A percentile compares a stretch with the other conserved stretches of the same genome.
Conservation (phyloP, 306 rosid species). For the Trifolium pratense region DNA sequence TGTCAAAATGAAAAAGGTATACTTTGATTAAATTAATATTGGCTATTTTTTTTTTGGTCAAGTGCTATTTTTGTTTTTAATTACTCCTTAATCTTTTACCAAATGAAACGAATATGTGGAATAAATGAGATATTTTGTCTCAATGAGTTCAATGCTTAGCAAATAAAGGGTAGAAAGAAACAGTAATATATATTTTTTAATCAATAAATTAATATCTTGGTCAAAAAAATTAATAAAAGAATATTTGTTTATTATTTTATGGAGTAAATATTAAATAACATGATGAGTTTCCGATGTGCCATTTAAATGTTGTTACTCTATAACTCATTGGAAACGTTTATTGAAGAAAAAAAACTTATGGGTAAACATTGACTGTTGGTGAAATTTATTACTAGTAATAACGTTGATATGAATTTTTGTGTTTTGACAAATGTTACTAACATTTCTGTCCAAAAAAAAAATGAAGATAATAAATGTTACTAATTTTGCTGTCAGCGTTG, state of each 20-base stretch:
- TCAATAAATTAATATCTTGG: not conserved
- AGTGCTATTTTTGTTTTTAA: not conserved
- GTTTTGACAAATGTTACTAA: not conserved
- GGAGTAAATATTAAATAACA: not conserved
- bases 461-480: no score
- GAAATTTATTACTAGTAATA: constrained; percentile 10
- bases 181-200: not conserved
- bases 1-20: not conserved
- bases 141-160: not conserved
- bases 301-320: constrained; percentile 24
- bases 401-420: not conserved
- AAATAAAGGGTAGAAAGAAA: not conserved
- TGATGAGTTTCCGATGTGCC: constrained; percentile 2
- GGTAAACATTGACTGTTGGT: not conserved
- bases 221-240: not conserved
- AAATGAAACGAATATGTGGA: constrained; percentile 15
- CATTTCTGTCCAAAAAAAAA: no score
- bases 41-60: not conserved
- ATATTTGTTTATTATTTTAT: not conserved
- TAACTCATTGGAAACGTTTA: constrained; percentile 33
- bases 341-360: constrained; percentile 7
- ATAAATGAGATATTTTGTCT: constrained; percentile 28
- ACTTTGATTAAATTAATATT: not conserved
- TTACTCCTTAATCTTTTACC: not conserved
- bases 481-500: no score